Evolutionary conservation across 2,329 filamentous ascomycete genomes (phyloP).

Genomic region (Cordyceps cicadae): DNA sequence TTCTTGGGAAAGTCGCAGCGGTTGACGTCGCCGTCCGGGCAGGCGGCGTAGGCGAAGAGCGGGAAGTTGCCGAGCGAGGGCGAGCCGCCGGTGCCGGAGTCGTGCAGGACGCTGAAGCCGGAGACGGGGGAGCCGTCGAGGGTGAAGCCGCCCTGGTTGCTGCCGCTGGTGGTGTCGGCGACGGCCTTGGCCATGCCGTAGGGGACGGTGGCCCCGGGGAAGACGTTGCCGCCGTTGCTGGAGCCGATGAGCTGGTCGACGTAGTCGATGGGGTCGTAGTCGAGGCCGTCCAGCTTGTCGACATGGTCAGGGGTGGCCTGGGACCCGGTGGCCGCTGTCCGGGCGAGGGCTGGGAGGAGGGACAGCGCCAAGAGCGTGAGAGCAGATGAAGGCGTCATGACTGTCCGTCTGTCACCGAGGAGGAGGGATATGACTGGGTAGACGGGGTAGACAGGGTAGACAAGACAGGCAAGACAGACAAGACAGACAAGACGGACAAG

Average conservation of each 20-base stretch:
- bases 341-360: neutral
- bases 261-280: conserved; percentile 24
- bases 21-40: conserved; percentile 52
- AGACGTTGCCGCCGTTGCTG: conserved; percentile 34
- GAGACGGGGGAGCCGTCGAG: conserved; percentile 40
- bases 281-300: neutral
- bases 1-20: conserved; percentile 51
- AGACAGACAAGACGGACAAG: neutral
- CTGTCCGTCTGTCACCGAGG: neutral
- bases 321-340: neutral
- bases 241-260: conserved; percentile 35
- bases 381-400: neutral
- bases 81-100: conserved; percentile 47
- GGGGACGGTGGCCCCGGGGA: conserved; percentile 34
- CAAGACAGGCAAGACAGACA: neutral
- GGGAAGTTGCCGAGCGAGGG: conserved; percentile 67
- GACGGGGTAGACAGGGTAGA: neutral
- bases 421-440: neutral
- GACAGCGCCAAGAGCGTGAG: neutral
- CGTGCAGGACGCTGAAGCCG: conserved; percentile 51
- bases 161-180: conserved; percentile 43
- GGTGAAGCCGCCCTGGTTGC: conserved; percentile 50
- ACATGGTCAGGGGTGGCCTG: neutral
- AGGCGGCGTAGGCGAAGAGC: conserved; percentile 58
- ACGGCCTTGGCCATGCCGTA: conserved; percentile 49